Evolutionary conservation across 805 yeast species (phyloP), one percentile per base, ranked within the genome.

Genomic region (Geotrichum ghanense): DNA sequence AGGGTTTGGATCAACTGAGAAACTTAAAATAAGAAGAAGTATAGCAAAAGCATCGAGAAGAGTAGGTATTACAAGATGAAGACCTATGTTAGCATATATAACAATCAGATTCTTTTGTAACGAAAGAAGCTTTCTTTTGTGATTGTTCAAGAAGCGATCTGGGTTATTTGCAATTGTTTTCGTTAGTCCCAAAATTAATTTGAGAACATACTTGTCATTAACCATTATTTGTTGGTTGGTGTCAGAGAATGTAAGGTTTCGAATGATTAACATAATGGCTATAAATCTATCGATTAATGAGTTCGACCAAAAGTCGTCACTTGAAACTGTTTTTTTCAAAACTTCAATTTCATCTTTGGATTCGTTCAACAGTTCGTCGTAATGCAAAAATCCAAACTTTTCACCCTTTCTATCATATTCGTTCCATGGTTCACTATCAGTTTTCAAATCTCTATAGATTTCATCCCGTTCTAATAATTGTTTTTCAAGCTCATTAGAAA

Each of bases 181-280:
- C 63, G 45, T 41, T 63, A 50, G 24, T 51, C 48, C 47, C 49
- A 52, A 39, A 59, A 53, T 43, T 53, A 56, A 6, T 12, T 31
- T 31, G 19, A 31, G 12, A 12, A 19, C 37, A 31, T 6, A 31
- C 17, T 61, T 57, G 48, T 65, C 61, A 24, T 51, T 53, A 1
- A 62, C 65, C 21, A 67, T 53, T n/a, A 57, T 51, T 2, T 56
- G 54, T 31, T 60, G 56, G 23, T 62, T 62, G 1, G 83, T 77
- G 66, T 76, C 83, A 7, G 75, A 67, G 59, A 85, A 89, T 1
- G 96, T 82, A n/a, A 88, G 65, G 56, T 90, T 90, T 55, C 97
- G 75, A 37, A 89, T 63, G 14, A 89, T 75, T 78, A 89, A 83
- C 0, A 95, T 78, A 1, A 88, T 75, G 0, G 94, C 83, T 3